phyloP scores from a whole-genome alignment of 495 filamentous ascomycete genomes.

The Neurospora sp. region DNA sequence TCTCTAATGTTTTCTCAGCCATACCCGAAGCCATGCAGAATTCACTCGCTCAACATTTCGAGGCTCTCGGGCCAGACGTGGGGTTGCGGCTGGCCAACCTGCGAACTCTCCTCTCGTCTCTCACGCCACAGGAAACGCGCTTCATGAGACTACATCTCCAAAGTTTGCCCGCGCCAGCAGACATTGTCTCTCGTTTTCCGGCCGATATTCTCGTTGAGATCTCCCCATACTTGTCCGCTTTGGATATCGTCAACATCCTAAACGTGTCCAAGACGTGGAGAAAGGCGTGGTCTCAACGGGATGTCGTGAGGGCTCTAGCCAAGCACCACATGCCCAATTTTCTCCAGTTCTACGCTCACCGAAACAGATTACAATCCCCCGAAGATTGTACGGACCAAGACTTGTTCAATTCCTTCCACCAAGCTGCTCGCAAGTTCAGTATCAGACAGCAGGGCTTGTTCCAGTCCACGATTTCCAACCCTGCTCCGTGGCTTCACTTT shows the following conservation, averaged over 20 bases:
- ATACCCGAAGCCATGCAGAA: background rate
- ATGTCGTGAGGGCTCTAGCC: slow-evolving; percentile 11
- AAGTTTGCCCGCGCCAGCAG: slow-evolving; percentile 6
- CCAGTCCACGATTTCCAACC: background rate
- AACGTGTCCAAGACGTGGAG: slow-evolving; percentile 27
- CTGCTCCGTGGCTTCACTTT: background rate
- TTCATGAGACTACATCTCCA: slow-evolving; percentile 18
- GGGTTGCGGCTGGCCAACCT: slow-evolving; percentile 4
- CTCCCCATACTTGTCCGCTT: slow-evolving; percentile 13
- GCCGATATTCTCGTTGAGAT: slow-evolving; percentile 22
- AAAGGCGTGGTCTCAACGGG: slow-evolving; percentile 12
- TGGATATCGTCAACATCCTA: slow-evolving; percentile 14
- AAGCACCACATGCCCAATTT: slow-evolving; percentile 16
- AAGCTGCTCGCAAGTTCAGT: background rate
- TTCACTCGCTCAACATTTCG: background rate
- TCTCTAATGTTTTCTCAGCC: background rate
- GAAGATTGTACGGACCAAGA: background rate
- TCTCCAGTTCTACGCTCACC: background rate
- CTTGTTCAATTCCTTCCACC: background rate
- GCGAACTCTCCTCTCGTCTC: background rate
- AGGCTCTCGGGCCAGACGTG: slow-evolving; percentile 3
- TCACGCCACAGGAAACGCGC: slow-evolving; percentile 15
- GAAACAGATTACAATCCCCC: background rate
- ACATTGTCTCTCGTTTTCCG: slow-evolving; percentile 24
- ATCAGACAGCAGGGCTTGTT: slow-evolving; percentile 7